These are phyloP conservation scores for Populus hybrid DNA, from an alignment of 441 rosid genomes.

Conservation along the genomic window DNA sequence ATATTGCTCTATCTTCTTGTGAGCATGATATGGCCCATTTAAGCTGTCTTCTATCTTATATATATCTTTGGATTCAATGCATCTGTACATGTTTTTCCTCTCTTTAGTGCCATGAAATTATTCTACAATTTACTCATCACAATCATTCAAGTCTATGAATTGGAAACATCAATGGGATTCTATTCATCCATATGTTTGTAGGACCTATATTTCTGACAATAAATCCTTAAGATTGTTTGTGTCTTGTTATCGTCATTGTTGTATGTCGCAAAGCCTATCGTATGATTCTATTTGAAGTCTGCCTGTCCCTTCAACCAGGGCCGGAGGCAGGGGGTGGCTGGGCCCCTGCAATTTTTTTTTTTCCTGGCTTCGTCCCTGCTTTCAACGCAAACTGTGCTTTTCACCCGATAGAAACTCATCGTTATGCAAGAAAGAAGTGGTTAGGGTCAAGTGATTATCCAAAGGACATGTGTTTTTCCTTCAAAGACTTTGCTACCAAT, in stretches of 20 bases:
- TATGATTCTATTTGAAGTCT: conserved; percentile 8
- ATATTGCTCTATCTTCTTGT: conserved; percentile 37
- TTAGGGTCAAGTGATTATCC: neutral
- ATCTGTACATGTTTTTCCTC: conserved; percentile 12
- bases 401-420: conserved; percentile 10
- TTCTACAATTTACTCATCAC: conserved; percentile 19
- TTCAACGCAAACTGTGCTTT: neutral
- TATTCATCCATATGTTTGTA: conserved; percentile 26
- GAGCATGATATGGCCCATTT: conserved; percentile 52
- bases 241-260: conserved; percentile 15
- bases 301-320: conserved; percentile 13
- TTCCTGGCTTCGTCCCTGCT: too few species aligned
- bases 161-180: conserved; percentile 40
- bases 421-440: neutral
- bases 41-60: conserved; percentile 35
- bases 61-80: conserved; percentile 40
- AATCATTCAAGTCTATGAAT: conserved; percentile 32
- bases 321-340: too few species aligned
- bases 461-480: neutral
- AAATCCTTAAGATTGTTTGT: conserved; percentile 16
- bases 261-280: conserved; percentile 4
- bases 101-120: conserved; percentile 6
- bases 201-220: conserved; percentile 22
- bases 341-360: too few species aligned
- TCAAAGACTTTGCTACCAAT: neutral